Percentiles rank a stretch among this genome's conserved stretches.
Evolutionary conservation across 139 green algal genomes (phyloP).

Genomic region (Chlorella sp.): DNA sequence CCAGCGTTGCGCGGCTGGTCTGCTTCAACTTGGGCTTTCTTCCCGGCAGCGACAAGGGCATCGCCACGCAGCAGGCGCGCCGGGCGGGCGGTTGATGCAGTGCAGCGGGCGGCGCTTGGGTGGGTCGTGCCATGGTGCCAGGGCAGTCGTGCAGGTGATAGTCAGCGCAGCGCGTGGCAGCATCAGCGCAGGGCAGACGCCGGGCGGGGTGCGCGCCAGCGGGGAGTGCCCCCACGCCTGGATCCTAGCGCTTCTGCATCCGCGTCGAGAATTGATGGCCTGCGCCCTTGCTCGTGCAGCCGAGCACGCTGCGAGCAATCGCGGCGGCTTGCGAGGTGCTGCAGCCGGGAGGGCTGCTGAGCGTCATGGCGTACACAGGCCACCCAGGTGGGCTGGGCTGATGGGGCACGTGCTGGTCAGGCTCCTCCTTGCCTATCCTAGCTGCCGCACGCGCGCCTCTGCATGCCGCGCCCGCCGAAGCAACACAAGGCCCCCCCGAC

Average conservation of each 20-base stretch:
- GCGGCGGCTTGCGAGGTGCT: slow-evolving; percentile 51
- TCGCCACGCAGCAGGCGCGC: slow-evolving; percentile 37
- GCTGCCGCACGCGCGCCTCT: not conserved
- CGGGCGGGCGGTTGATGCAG: no score
- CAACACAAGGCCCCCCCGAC: no score
- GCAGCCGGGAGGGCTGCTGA: slow-evolving; percentile 45
- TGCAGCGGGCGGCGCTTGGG: no score
- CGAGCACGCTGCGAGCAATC: slow-evolving; percentile 56
- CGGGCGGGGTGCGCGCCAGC: no score
- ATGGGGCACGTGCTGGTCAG: not conserved
- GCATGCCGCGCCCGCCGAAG: not conserved
- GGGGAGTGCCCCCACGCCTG: no score
- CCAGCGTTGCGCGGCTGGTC: slow-evolving; percentile 25
- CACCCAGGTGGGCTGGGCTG: slow-evolving; percentile 42
- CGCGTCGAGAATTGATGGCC: no score
- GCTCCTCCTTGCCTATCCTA: not conserved
- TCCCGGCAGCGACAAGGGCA: slow-evolving; percentile 51
- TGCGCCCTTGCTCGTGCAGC: no score
- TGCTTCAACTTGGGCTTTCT: slow-evolving; percentile 68
- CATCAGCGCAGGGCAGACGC: no score
- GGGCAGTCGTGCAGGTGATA: no score
- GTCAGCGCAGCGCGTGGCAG: no score
- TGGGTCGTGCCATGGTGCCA: no score
- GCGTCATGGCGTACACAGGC: slow-evolving; percentile 60
- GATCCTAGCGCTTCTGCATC: no score